Base-by-base conservation (phyloP, 2,329 filamentous ascomycete genomes). In the Venturia aucupariae region DNA sequence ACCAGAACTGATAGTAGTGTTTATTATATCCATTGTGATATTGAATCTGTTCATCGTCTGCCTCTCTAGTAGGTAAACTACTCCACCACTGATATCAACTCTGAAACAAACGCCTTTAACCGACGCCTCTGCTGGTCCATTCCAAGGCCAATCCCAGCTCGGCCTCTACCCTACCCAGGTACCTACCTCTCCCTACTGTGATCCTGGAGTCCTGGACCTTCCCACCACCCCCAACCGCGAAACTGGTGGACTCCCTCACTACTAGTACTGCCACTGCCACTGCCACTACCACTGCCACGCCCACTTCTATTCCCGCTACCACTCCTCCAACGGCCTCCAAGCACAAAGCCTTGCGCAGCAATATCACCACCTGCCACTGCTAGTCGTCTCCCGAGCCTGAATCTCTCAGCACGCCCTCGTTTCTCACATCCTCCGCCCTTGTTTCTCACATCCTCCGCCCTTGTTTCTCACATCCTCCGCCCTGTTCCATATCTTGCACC, bases 101-200 rank as follows among this genome's bases (percentile, higher is more conserved):
- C 51, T 55, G 51, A 55, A 55, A 55, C 51, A 55, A 6, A 55
- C 51, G 51, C 51, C 30, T 57, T 4, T 35, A 57, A 35, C 51
- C 51, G 51, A 57, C 35, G 51, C 51, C 51, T 57, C 15, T 35
- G 51, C 51, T 38, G 27, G 24, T 57, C 13, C 51, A 55, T 35
- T 32, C 27, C 51, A 35, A 11, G 51, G 13, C 51, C 51, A 35
- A 55, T 55, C 51, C 51, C 51, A 54, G 46, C 48, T 11, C 13
- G 19, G 19, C 19, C 22, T n/a, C 42, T 17, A 5, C 24, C 24
- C 48, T 32, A 32, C 48, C 46, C 19, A n/a, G n/a, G n/a, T 22
- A 8, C 24, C 22, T 32, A 30, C 22, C n/a, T n/a, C n/a, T n/a
- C n/a, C n/a, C n/a, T n/a, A n/a, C n/a, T n/a, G n/a, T n/a, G n/a